Percentiles rank a stretch among this genome's conserved stretches.
Evolutionary conservation across 2,329 filamentous ascomycete genomes (phyloP).

Genomic region (Sclerotinia trifoliorum): DNA sequence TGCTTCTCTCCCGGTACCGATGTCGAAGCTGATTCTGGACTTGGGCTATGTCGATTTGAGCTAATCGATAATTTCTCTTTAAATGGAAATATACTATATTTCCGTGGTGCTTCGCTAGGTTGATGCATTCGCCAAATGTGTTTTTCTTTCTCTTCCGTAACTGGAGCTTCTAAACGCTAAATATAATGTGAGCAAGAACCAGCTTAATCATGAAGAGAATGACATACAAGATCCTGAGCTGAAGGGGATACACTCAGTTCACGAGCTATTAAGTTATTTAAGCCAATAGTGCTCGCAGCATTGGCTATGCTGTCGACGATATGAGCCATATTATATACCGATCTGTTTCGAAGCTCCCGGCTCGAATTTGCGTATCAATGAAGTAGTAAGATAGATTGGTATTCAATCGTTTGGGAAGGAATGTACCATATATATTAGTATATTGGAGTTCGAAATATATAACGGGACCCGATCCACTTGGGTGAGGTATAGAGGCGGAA

Average conservation of each 20-base stretch:
- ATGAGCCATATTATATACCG: constrained; percentile 24
- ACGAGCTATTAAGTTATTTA: constrained; percentile 36
- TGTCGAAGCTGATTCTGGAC: constrained; percentile 45
- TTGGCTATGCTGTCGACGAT: constrained; percentile 15
- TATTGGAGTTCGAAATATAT: constrained; percentile 24
- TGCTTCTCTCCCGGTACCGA: constrained; percentile 39
- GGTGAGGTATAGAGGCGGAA: constrained; percentile 21
- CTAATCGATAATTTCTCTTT: constrained; percentile 43
- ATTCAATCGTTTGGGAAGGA: constrained; percentile 7
- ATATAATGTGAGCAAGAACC: constrained; percentile 26
- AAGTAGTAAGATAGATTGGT: constrained; percentile 18
- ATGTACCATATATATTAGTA: constrained; percentile 20
- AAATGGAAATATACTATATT: constrained; percentile 62
- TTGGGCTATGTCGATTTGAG: constrained; percentile 47
- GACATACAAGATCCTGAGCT: constrained; percentile 39
- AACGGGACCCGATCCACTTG: constrained; percentile 30
- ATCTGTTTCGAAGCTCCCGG: constrained; percentile 27
- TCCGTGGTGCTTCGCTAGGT: constrained; percentile 47
- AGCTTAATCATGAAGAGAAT: constrained; percentile 8
- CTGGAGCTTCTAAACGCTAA: constrained; percentile 29
- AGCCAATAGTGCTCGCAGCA: constrained; percentile 19
- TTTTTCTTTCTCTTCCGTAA: constrained; percentile 46
- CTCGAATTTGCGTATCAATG: constrained; percentile 27
- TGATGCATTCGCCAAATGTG: constrained; percentile 60
- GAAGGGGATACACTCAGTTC: constrained; percentile 41